Conservation (phyloP, 257 asterid species). For the Nyctanthes arbortristis region DNA sequence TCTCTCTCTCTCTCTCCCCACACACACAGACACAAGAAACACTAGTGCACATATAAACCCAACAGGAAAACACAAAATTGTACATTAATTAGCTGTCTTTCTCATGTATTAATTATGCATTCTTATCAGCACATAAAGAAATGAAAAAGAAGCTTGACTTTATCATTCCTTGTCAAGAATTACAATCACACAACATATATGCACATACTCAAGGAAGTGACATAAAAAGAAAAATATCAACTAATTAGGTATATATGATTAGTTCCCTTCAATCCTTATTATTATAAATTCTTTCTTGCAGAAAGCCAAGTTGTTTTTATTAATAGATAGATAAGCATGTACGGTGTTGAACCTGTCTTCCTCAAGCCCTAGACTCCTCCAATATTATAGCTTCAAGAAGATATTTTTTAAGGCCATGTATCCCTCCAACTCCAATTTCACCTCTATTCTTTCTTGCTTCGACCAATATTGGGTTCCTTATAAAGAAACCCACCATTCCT, state of each 20-base stretch:
- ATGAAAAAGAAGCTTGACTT: no score
- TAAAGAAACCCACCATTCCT: constrained; percentile 15
- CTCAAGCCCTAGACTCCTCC: constrained; percentile 20
- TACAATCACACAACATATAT: neutral
- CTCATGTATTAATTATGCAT: no score
- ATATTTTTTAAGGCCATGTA: constrained; percentile 25
- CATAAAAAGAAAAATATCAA: neutral
- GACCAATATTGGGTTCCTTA: constrained; percentile 9
- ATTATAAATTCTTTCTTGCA: constrained; percentile 12
- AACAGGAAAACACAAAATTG: no score
- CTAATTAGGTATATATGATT: constrained; percentile 6
- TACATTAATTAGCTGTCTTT: no score
- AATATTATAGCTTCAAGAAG: neutral
- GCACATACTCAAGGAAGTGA: neutral
- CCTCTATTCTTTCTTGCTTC: constrained; percentile 20
- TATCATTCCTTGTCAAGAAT: neutral
- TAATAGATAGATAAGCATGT: neutral
- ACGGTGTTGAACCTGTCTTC: constrained; percentile 6
- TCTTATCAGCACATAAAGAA: no score
- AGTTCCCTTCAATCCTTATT: constrained; percentile 19
- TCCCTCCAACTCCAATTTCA: constrained; percentile 31
- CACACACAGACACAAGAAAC: constrained; percentile 15
- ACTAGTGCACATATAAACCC: no score
- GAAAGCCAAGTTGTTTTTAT: no score
- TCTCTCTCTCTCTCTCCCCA: neutral